Base-by-base conservation (phyloP, 805 yeast species). In the Henningerozyma blattae region DNA sequence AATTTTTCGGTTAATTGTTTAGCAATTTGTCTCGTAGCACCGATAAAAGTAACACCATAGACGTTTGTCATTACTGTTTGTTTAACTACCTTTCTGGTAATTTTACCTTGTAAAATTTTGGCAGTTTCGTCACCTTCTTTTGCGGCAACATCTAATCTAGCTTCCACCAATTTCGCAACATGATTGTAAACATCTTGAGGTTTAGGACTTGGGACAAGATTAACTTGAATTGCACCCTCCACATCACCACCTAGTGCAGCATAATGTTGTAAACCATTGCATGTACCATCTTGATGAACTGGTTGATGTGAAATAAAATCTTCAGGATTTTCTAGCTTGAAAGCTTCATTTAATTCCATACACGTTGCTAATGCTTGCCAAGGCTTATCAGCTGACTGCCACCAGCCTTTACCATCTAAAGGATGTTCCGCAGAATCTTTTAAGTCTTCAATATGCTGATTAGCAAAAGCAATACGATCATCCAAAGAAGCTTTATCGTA, bases 51-150 rank as follows among this genome's bases (percentile, higher is more conserved):
- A 10, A 89, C 98, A 48, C 98, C 98, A 53, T 89, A 89, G 25
- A 89, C 98, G 49, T 86, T 87, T 0, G 98, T 89, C 98, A 89
- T 89, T 18, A 89, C 97, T 0, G 98, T 85, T 55, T 89, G 98
- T 53, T 89, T 89, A 25, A 91, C 95, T 30, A 91, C 78, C 52
- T 89, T 89, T 47, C 98, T 71, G 15, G 77, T 70, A 37, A 89
- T 71, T 39, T 75, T 69, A 33, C 77, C 81, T 36, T 68, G 63
- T 27, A 81, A 58, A 25, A 43, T 33, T 9, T 37, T 37, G 1
- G 87, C 89, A 35, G 58, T 56, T 35, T 66, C 68, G 39, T 70
- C 65, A 8, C 77, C 81, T 2, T 60, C 58, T 9, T 54, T 70
- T 5, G 72, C 73, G 26, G 72, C 81, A 10, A 54, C 52, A 30